Evolutionary conservation across 2,329 filamentous ascomycete genomes (phyloP), one percentile per base, ranked within the genome.

Genomic region (Exophiala phaeomuriformis): DNA sequence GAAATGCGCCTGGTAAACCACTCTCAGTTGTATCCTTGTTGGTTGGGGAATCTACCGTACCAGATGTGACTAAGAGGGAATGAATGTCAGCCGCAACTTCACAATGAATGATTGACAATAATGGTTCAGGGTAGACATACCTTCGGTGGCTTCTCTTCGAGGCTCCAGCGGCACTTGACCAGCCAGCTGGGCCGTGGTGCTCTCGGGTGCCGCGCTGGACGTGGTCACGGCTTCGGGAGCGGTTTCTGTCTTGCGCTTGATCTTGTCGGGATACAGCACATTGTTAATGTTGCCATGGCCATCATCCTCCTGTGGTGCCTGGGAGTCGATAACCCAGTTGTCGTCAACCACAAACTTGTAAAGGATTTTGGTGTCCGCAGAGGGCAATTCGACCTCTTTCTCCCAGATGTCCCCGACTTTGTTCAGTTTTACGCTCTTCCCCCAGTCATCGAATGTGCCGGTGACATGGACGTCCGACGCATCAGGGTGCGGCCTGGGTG

Each of bases 291-390:
- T 95, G 65, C 87, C 86, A 65, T 83, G 77, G 61, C 80, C 79
- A 76, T 96, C 91, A 66, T 82, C 81, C 73, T 96, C 90, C 72
- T 86, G 84, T 55, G 87, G 86, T 40, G 84, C 86, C 55, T 83
- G 82, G 64, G 84, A 82, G 72, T 96, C 90, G 69, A 84, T 86
- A 47, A 83, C 83, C 93, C 93, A 98, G 64, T 80, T 81, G 63
- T 87, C 88, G 79, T 98, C 89, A 62, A 96, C 91, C 64, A 98
- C 87, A 71, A 95, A 98, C 91, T 98, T 98, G 83, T 96, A 98
- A 67, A 85, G 84, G 63, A 95, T 85, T 75, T 93, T 95, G 60
- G 84, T 75, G 46, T 76, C 73, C 10, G 76, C 73, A 51, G 81
- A 75, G 47, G 85, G 76, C 33, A 97, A 77, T 49, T 81, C 75